Percentiles rank a stretch among this genome's conserved stretches.
phyloP scores from a whole-genome alignment of 139 green algal genomes.

The Auxenochlorella pyrenoidosa region DNA sequence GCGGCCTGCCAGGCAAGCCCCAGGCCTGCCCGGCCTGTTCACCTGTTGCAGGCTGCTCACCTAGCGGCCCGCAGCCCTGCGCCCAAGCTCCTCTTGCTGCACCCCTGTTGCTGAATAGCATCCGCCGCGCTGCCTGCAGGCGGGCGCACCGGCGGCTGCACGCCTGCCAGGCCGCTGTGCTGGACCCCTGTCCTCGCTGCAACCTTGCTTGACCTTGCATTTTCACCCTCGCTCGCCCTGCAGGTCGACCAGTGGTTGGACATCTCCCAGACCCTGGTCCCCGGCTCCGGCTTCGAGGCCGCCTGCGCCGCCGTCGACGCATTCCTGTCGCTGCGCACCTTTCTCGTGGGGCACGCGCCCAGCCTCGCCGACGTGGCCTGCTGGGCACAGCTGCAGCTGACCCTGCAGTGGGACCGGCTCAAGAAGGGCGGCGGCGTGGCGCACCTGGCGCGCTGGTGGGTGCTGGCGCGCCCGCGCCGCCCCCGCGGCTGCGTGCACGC shows the following conservation, averaged over 20 bases:
- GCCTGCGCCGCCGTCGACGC: constrained; percentile 67
- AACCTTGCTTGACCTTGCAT: neutral
- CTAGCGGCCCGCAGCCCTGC: neutral
- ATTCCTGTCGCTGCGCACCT: constrained; percentile 86
- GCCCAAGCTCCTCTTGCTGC: too few species aligned
- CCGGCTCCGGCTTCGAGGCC: constrained; percentile 71
- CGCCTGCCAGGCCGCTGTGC: too few species aligned
- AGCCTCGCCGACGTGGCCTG: constrained; percentile 87
- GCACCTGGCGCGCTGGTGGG: constrained; percentile 82
- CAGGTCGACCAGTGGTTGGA: constrained; percentile 92
- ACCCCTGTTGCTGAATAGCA: neutral
- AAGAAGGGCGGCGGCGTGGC: constrained; percentile 53
- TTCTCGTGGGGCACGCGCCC: constrained; percentile 81
- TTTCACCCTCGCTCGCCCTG: neutral
- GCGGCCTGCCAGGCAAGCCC: constrained; percentile 60
- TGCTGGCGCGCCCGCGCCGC: too few species aligned
- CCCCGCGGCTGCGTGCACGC: too few species aligned
- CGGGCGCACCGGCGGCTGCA: too few species aligned
- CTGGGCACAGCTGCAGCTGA: constrained; percentile 84
- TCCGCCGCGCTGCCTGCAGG: too few species aligned
- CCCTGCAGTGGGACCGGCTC: constrained; percentile 78
- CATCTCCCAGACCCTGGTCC: constrained; percentile 62
- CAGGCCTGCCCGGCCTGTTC: neutral
- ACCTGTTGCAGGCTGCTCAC: too few species aligned
- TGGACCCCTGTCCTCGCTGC: neutral